Evolutionary conservation across 2,329 filamentous ascomycete species (phyloP).

Genomic region (Helminthosporium solani): DNA sequence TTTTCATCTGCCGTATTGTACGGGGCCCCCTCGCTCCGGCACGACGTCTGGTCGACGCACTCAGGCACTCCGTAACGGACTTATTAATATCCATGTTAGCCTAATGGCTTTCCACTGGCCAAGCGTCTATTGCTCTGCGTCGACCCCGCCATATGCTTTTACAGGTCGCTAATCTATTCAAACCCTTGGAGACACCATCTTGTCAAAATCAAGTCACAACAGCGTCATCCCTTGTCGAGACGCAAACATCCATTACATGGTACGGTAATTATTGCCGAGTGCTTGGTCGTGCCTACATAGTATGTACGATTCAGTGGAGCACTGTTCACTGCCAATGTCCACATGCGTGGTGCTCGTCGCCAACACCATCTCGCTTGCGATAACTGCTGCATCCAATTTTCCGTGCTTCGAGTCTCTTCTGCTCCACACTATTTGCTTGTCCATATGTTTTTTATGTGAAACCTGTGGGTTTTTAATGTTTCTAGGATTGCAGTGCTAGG

Average conservation of each 20-base stretch:
- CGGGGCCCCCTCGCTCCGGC: conserved; percentile 4
- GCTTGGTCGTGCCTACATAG: too few relatives aligned
- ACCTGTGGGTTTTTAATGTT: neutral
- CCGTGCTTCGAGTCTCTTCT: neutral
- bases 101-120: conserved; percentile 7
- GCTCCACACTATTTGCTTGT: neutral
- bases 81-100: conserved; percentile 11
- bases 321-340: neutral
- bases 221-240: conserved; percentile 4
- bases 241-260: neutral
- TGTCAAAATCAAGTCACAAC: neutral
- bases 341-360: too few relatives aligned
- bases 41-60: too few relatives aligned
- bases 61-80: conserved; percentile 7
- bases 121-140: conserved; percentile 11
- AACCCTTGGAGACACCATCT: conserved; percentile 1
- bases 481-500: neutral
- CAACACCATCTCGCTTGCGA: neutral
- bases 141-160: conserved; percentile 7
- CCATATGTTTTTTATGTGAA: neutral
- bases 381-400: neutral
- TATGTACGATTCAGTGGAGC: neutral
- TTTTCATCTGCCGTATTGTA: conserved; percentile 7
- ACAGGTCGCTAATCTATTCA: conserved; percentile 1
- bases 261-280: neutral